Conservation (phyloP, 768 basidiomycete species). For the Chiua virens region DNA sequence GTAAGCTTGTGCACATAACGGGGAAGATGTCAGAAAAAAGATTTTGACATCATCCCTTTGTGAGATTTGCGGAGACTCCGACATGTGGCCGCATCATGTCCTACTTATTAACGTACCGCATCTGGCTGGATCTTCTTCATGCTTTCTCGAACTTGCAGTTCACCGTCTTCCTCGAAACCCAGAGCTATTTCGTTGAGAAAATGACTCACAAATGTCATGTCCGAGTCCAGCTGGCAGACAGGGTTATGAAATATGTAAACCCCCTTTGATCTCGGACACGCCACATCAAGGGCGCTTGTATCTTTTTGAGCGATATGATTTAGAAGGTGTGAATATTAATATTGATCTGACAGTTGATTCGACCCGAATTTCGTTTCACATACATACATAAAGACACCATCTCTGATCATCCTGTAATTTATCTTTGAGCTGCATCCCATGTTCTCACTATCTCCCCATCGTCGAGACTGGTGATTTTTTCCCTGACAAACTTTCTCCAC, state of each 20-base stretch:
- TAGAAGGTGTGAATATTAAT: not conserved
- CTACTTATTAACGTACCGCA: too few species aligned
- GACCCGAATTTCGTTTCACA: not conserved
- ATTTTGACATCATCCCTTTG: too few species aligned
- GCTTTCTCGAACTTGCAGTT: too few species aligned
- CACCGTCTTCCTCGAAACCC: too few species aligned
- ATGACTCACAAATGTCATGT: not conserved
- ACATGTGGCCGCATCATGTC: too few species aligned
- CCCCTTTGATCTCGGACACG: not conserved
- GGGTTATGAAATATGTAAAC: not conserved
- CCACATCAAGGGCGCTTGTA: not conserved
- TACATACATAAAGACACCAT: slow-evolving; percentile 6
- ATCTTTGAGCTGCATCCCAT: slow-evolving; percentile 5
- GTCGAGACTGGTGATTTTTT: slow-evolving; percentile 29
- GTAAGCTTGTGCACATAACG: too few species aligned
- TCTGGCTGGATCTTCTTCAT: too few species aligned
- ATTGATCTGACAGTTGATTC: not conserved
- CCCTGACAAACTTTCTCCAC: not conserved
- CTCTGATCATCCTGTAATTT: not conserved
- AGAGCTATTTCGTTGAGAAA: too few species aligned
- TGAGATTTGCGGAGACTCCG: too few species aligned
- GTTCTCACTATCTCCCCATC: slow-evolving; percentile 27
- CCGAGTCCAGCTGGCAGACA: too few species aligned
- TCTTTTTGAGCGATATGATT: not conserved
- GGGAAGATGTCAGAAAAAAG: too few species aligned